phyloP scores from a whole-genome alignment of 2,329 filamentous ascomycete genomes.

The Phialophora tarda region DNA sequence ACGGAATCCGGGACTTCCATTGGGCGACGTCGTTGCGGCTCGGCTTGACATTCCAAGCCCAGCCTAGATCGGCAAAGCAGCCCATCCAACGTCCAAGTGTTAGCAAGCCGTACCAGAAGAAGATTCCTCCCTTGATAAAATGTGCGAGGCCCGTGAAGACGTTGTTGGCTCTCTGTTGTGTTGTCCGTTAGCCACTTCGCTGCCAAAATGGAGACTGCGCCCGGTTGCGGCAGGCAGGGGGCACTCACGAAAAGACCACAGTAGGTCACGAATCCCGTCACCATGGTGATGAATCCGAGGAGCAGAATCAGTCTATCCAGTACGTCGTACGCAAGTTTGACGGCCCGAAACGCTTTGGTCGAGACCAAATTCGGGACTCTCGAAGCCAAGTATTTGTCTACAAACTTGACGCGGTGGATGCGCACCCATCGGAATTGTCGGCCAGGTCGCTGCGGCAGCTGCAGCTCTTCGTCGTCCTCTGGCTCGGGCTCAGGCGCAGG shows the following conservation, averaged over 20 bases:
- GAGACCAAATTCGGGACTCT: conserved; percentile 54
- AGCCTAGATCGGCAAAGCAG: conserved; percentile 86
- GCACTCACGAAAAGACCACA: conserved; percentile 81
- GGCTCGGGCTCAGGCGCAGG: conserved; percentile 48
- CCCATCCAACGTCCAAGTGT: conserved; percentile 90
- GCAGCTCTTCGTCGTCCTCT: conserved; percentile 54
- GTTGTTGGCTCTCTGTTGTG: conserved; percentile 51
- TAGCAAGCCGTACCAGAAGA: conserved; percentile 89
- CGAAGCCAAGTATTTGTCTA: conserved; percentile 60
- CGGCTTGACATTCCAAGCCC: conserved; percentile 92
- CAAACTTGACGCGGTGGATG: conserved; percentile 48
- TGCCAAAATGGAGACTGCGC: conserved; percentile 3
- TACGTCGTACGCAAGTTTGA: conserved; percentile 67
- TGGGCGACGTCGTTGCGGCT: conserved; percentile 60
- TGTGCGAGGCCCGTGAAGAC: conserved; percentile 89
- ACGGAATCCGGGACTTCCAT: conserved; percentile 67
- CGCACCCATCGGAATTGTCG: conserved; percentile 43
- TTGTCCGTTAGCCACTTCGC: conserved; percentile 18
- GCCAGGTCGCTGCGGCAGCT: conserved; percentile 43
- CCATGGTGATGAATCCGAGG: conserved; percentile 74
- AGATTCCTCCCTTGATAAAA: conserved; percentile 92
- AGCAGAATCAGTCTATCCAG: conserved; percentile 79
- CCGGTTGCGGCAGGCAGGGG: background rate
- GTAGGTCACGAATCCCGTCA: conserved; percentile 75
- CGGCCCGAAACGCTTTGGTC: conserved; percentile 57